Evolutionary conservation across 306 rosid species (phyloP).

Genomic region (Fagus crenata): DNA sequence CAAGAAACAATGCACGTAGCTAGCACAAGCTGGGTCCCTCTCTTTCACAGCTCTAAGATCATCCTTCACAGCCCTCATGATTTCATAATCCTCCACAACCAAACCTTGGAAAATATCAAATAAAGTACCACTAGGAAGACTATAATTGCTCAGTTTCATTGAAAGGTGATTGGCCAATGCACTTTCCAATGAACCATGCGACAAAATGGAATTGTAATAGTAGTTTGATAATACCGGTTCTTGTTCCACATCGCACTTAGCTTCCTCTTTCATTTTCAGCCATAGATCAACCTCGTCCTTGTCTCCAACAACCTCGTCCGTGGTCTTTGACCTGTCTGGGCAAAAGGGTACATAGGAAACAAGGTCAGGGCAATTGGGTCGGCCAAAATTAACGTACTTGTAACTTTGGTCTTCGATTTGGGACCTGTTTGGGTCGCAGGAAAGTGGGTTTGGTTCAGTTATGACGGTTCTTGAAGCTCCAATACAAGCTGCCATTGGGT

Average conservation of each 20-base stretch:
- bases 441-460: slow-evolving; percentile 35
- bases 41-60: slow-evolving; percentile 75
- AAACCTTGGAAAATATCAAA: slow-evolving; percentile 49
- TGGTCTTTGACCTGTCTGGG: slow-evolving; percentile 24
- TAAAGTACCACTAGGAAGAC: slow-evolving; percentile 49
- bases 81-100: slow-evolving; percentile 36
- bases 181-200: slow-evolving; percentile 50
- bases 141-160: slow-evolving; percentile 45
- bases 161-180: slow-evolving; percentile 69
- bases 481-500: slow-evolving; percentile 55
- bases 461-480: slow-evolving; percentile 26
- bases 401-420: slow-evolving; percentile 22
- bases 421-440: slow-evolving; percentile 44
- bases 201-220: slow-evolving; percentile 49
- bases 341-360: slow-evolving; percentile 36
- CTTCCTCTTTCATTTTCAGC: slow-evolving; percentile 68
- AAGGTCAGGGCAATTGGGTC: slow-evolving; percentile 37
- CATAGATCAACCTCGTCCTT: slow-evolving; percentile 45
- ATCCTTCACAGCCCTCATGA: slow-evolving; percentile 37
- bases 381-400: slow-evolving; percentile 34
- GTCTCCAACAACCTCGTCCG: slow-evolving; percentile 23
- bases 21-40: slow-evolving; percentile 84
- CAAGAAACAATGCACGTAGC: slow-evolving; percentile 68
- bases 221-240: slow-evolving; percentile 66
- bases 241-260: slow-evolving; percentile 46